These are phyloP conservation scores for Tylopilus plumbeoviolaceoides DNA, from an alignment of 768 basidiomycete species.

Conservation along the genomic window DNA sequence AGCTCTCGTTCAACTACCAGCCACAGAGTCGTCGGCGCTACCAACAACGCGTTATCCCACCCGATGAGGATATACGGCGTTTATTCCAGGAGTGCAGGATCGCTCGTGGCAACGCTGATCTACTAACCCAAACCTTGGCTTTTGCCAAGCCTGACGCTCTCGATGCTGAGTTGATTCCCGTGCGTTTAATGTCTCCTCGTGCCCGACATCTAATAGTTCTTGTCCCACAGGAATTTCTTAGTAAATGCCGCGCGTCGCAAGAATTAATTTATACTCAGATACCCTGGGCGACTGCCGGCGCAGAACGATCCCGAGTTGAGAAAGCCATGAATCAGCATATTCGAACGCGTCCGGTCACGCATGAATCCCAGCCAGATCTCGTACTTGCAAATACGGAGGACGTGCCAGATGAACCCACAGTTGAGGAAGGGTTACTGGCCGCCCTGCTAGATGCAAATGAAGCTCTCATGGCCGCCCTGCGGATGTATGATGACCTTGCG, in stretches of 20 bases:
- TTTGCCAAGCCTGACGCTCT: slow-evolving; percentile 70
- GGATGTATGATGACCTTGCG: slow-evolving; percentile 75
- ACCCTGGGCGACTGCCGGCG: slow-evolving; percentile 83
- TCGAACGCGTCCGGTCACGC: slow-evolving; percentile 16
- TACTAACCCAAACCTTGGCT: slow-evolving; percentile 68
- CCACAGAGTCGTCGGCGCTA: slow-evolving; percentile 14
- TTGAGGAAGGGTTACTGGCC: slow-evolving; percentile 72
- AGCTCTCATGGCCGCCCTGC: slow-evolving; percentile 61
- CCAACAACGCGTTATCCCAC: slow-evolving; percentile 50
- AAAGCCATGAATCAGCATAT: slow-evolving; percentile 14
- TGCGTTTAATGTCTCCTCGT: slow-evolving; percentile 27
- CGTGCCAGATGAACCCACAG: slow-evolving; percentile 46
- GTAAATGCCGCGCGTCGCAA: slow-evolving; percentile 75
- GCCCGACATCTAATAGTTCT: background rate
- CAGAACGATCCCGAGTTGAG: slow-evolving; percentile 59
- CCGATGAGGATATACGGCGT: slow-evolving; percentile 79
- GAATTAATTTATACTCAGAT: slow-evolving; percentile 86
- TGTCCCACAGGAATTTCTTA: slow-evolving; percentile 70
- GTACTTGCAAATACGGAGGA: slow-evolving; percentile 29
- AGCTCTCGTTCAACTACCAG: background rate
- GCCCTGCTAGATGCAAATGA: slow-evolving; percentile 71
- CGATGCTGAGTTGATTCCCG: slow-evolving; percentile 61
- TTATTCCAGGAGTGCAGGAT: slow-evolving; percentile 84
- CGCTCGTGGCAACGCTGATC: slow-evolving; percentile 72
- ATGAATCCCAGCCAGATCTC: slow-evolving; percentile 21